Percentiles rank a stretch among this genome's conserved stretches.
Evolutionary conservation across 73 alveolate genomes (phyloP).

Genomic region (Tetrahymena thermophila): DNA sequence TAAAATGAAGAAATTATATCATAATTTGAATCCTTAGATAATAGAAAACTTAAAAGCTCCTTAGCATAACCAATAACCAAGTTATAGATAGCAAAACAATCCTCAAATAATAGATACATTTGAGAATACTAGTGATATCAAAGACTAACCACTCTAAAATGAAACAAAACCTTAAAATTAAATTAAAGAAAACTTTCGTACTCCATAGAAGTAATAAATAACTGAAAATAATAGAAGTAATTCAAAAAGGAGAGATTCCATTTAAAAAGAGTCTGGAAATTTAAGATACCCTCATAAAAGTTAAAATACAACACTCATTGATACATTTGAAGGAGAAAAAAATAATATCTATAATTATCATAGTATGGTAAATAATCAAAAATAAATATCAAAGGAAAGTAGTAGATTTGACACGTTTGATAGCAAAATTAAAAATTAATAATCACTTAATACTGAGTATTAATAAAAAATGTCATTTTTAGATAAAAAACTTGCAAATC

Average conservation of each 20-base stretch:
- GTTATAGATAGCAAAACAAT: neutral
- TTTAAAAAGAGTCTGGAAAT: neutral
- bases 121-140: neutral
- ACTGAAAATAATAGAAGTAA: neutral
- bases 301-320: neutral
- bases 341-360: neutral
- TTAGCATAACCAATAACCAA: neutral
- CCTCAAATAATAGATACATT: neutral
- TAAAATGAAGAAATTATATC: neutral
- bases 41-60: neutral
- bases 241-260: neutral
- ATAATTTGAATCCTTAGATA: neutral
- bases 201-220: neutral
- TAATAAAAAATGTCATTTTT: neutral
- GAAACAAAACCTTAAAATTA: neutral
- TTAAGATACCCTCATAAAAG: neutral
- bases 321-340: neutral
- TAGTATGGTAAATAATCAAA: neutral
- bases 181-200: neutral
- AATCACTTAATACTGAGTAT: neutral
- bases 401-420: neutral
- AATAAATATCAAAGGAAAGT: neutral
- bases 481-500: neutral
- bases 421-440: neutral
- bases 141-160: neutral